Evolutionary conservation across 345 rosid genomes (phyloP).

Genomic region (Aquilaria sinensis): DNA sequence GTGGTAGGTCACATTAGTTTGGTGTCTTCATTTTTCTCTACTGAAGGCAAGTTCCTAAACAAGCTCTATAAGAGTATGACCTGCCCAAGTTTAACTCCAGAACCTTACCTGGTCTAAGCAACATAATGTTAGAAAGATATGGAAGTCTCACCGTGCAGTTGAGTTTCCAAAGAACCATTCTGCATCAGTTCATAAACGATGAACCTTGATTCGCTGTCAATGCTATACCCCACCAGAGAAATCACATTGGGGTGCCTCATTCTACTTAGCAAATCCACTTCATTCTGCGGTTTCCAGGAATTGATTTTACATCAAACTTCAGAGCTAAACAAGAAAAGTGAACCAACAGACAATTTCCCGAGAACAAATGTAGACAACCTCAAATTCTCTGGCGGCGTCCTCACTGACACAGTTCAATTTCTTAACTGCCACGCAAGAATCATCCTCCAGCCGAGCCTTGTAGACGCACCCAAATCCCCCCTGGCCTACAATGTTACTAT

Average conservation of each 20-base stretch:
- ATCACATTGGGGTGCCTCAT: slow-evolving; percentile 77
- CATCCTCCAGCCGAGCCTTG: slow-evolving; percentile 56
- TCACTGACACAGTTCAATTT: slow-evolving; percentile 61
- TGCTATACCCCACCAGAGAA: slow-evolving; percentile 68
- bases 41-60: no score
- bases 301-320: slow-evolving; percentile 6
- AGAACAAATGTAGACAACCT: slow-evolving; percentile 33
- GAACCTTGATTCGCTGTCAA: slow-evolving; percentile 45
- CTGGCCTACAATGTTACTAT: slow-evolving; percentile 64
- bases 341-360: not conserved
- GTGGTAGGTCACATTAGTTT: not conserved
- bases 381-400: slow-evolving; percentile 65
- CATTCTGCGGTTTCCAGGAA: slow-evolving; percentile 51
- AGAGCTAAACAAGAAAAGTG: not conserved
- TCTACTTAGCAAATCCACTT: slow-evolving; percentile 71
- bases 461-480: slow-evolving; percentile 95
- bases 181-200: slow-evolving; percentile 89
- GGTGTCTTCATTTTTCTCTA: no score
- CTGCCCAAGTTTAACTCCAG: no score
- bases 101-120: not conserved
- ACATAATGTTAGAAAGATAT: not conserved
- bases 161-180: slow-evolving; percentile 82
- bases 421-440: slow-evolving; percentile 67
- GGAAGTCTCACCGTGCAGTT: slow-evolving; percentile 65
- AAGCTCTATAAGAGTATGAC: no score